Conservation (phyloP, 1,284 basidiomycete genomes). For the Polyporus tsugae region DNA sequence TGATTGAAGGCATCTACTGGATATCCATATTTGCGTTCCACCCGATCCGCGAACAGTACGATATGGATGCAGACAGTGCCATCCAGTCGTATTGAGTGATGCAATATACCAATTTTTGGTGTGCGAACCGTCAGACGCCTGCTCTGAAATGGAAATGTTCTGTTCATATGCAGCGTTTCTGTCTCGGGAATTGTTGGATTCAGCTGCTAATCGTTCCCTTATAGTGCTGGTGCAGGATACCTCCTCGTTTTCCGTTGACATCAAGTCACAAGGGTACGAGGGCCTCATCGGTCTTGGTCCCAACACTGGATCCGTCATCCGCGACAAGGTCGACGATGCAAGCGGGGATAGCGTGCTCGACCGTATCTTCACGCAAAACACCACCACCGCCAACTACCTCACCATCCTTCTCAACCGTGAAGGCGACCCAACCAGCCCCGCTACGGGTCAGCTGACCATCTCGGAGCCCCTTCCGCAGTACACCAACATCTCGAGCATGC, state of each 20-base stretch:
- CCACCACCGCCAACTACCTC: conserved; percentile 67
- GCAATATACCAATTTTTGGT: no score
- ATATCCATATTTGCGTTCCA: neutral
- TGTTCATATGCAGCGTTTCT: neutral
- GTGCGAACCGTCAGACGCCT: neutral
- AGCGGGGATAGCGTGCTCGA: conserved; percentile 65
- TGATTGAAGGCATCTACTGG: neutral
- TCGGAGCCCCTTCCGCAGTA: conserved; percentile 62
- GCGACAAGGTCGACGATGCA: conserved; percentile 57
- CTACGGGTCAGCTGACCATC: conserved; percentile 66
- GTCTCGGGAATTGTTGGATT: neutral
- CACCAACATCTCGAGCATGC: conserved; percentile 66
- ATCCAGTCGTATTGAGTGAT: no score
- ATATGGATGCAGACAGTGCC: no score
- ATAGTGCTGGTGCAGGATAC: conserved; percentile 72
- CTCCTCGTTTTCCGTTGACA: conserved; percentile 70
- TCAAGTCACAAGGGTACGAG: conserved; percentile 67
- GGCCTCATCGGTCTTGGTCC: conserved; percentile 81
- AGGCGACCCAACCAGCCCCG: conserved; percentile 52
- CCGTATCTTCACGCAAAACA: conserved; percentile 66
- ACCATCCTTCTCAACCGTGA: conserved; percentile 72
- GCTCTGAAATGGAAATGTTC: neutral
- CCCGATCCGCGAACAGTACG: no score
- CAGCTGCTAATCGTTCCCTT: neutral
- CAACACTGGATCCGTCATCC: conserved; percentile 72